A percentile compares a stretch with the other conserved stretches of the same genome.
Evolutionary conservation across 768 basidiomycete genomes (phyloP).

Genomic region (Tremella yokohamensis): DNA sequence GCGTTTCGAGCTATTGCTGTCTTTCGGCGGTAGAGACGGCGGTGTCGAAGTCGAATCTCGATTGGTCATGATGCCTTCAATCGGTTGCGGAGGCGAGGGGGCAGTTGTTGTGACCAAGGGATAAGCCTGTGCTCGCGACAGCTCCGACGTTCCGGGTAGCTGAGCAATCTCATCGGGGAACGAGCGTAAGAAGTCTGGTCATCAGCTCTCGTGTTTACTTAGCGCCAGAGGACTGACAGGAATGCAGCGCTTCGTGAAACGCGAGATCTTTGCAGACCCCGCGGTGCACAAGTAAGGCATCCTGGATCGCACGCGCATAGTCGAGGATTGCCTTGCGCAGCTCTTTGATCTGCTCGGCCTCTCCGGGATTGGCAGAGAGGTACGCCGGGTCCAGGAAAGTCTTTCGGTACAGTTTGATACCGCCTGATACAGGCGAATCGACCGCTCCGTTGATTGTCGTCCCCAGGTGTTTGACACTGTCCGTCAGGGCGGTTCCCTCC

Average conservation of each 20-base stretch:
- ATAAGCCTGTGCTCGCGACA: no score
- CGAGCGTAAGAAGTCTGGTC: conserved; percentile 33
- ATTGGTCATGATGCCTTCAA: background rate
- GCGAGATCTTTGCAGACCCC: conserved; percentile 83
- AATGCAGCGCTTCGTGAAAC: conserved; percentile 83
- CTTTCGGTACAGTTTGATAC: conserved; percentile 69
- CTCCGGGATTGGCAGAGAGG: conserved; percentile 64
- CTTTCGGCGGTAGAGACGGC: conserved; percentile 8
- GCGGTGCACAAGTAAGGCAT: conserved; percentile 77
- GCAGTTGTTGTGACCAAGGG: no score
- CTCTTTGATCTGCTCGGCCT: conserved; percentile 67
- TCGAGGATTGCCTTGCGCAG: conserved; percentile 61
- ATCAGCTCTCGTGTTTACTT: background rate
- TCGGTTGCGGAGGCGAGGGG: background rate
- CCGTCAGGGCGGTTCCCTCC: background rate
- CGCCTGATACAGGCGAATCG: conserved; percentile 74
- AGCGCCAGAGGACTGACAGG: conserved; percentile 40
- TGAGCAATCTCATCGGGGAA: conserved; percentile 32
- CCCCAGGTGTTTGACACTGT: conserved; percentile 67
- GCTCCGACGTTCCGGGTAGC: conserved; percentile 18
- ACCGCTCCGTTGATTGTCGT: conserved; percentile 84
- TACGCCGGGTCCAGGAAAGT: conserved; percentile 73
- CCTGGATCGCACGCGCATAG: conserved; percentile 74
- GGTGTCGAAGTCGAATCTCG: conserved; percentile 4
- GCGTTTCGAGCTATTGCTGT: conserved; percentile 4